Evolutionary conservation across 2,329 filamentous ascomycete species (phyloP), one percentile per base, ranked within the genome.

Genomic region (Thielaviopsis musarum): DNA sequence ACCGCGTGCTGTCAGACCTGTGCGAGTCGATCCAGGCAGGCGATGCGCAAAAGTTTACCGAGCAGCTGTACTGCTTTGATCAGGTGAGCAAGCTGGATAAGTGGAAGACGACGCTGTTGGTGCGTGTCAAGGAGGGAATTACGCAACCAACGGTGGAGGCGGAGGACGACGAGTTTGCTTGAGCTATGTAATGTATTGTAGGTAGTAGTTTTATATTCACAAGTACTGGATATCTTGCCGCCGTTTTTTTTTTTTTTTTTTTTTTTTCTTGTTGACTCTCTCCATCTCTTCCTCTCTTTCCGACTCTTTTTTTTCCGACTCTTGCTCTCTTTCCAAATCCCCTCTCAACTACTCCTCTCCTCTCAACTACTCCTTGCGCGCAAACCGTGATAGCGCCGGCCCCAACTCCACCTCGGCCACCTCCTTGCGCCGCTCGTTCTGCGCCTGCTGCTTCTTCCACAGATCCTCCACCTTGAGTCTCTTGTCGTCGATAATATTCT

Each of bases 401-500:
- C 93, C 93, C 64, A 96, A 75, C 65, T 91, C 85, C 61, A 78
- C 79, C 70, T 86, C 79, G 65, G 78, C 77, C 70, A 88, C 81
- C 68, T 82, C 67, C 54, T 74, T 72, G 72, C 80, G 79, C 66
- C 81, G 78, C 65, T 84, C 73, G 67, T 78, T 83, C 67, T 83
- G 80, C 69, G 84, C 79, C 65, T 84, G 80, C 70, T 81, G 82
- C 70, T 85, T 81, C 65, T 84, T 82, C 75, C 85, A 84, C 69
- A 95, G 76, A 72, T 90, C 88, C 70, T 96, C 88, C 54, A 91
- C 85, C 69, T 85, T 84, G 70, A 95, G 72, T 68, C 87, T 84
- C 79, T 91, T 91, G 77, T 96, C 93, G 75, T 98, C 93, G 70
- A 98, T 90, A 61, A 98, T 82, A 70, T 97, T 97, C 78, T 86